These are phyloP conservation scores for Mycena chlorophos DNA, from an alignment of 768 basidiomycete genomes.

Conservation along the genomic window DNA sequence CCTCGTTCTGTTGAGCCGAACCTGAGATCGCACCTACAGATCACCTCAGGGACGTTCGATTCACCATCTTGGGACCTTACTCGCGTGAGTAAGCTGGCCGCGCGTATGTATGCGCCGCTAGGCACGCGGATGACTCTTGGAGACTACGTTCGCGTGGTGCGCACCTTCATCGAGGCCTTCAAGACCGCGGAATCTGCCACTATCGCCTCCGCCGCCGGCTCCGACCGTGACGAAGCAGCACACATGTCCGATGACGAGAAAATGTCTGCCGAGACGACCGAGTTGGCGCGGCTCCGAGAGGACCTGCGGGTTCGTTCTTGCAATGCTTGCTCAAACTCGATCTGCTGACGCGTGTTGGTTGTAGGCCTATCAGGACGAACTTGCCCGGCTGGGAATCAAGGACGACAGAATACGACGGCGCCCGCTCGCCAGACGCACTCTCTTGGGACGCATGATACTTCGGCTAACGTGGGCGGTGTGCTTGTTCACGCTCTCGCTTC, in stretches of 20 bases:
- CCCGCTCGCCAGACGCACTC: slow-evolving; percentile 53
- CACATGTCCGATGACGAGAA: slow-evolving; percentile 22
- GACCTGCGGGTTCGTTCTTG: slow-evolving; percentile 59
- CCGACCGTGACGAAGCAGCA: slow-evolving; percentile 25
- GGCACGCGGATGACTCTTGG: slow-evolving; percentile 85
- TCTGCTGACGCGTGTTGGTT: neutral
- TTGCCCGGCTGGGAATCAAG: slow-evolving; percentile 69
- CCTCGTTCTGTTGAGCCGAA: neutral
- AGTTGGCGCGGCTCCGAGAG: slow-evolving; percentile 37
- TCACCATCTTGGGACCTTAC: slow-evolving; percentile 84
- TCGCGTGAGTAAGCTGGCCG: slow-evolving; percentile 72
- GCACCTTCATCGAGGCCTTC: slow-evolving; percentile 77
- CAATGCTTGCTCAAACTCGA: neutral
- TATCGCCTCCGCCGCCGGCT: too few species aligned
- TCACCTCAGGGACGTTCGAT: slow-evolving; percentile 77
- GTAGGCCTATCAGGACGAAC: slow-evolving; percentile 74
- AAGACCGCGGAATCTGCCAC: slow-evolving; percentile 45
- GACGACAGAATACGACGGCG: slow-evolving; percentile 77
- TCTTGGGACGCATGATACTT: slow-evolving; percentile 64
- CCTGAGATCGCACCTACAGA: slow-evolving; percentile 31
- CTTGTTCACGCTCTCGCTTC: slow-evolving; percentile 65
- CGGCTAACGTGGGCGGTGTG: slow-evolving; percentile 63
- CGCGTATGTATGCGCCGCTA: slow-evolving; percentile 83
- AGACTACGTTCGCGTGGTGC: slow-evolving; percentile 75
- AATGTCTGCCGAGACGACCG: slow-evolving; percentile 26